These are phyloP conservation scores for Arxiozyma telluris DNA, from an alignment of 1,139 yeast genomes.

Conservation along the genomic window DNA sequence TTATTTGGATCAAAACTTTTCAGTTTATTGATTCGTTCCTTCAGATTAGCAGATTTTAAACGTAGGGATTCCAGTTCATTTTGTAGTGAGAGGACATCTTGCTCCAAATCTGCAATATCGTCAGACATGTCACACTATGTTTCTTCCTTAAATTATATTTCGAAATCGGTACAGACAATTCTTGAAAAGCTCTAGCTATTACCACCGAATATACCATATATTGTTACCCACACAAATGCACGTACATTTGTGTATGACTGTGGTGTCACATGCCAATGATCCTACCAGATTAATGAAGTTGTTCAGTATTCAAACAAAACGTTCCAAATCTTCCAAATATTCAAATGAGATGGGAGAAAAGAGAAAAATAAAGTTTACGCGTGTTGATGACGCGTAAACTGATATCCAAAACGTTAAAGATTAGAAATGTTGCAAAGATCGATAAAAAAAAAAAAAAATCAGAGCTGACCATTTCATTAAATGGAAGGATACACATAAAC, in stretches of 20 bases:
- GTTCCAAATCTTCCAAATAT: neutral
- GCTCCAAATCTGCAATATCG: conserved; percentile 16
- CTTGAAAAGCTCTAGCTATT: no score
- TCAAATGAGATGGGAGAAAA: neutral
- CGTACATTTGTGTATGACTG: no score
- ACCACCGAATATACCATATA: neutral
- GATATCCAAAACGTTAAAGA: neutral
- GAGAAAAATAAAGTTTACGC: neutral
- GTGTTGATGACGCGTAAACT: neutral
- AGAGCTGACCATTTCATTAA: no score
- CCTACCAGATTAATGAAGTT: no score
- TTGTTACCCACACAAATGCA: no score
- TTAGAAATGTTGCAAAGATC: no score
- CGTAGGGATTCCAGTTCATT: conserved; percentile 16
- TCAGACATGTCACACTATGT: neutral
- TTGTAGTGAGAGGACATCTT: conserved; percentile 24
- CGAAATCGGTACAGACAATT: no score
- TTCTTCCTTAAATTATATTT: no score
- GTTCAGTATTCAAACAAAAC: no score
- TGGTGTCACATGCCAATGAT: neutral
- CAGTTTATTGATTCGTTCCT: conserved; percentile 2
- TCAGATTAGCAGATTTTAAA: conserved; percentile 6
- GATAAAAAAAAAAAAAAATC: no score
- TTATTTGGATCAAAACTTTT: conserved; percentile 5
- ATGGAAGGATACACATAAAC: no score